Evolutionary conservation across 257 asterid species (phyloP).

Genomic region (Schizonepeta tenuifolia): DNA sequence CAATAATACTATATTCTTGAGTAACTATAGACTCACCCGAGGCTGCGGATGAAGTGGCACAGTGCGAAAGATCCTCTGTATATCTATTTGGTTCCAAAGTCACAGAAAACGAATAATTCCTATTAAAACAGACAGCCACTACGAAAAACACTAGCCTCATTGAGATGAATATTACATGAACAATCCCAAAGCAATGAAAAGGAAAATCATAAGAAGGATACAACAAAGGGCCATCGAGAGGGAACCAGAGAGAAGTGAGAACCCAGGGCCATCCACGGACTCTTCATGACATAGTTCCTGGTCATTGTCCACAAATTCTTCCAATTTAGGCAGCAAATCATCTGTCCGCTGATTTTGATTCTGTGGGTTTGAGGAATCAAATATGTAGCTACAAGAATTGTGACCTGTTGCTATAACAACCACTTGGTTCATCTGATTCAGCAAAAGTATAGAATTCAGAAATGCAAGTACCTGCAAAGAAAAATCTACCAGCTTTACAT

Average conservation of each 20-base stretch:
- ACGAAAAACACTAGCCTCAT: neutral
- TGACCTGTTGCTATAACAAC: slow-evolving; percentile 80
- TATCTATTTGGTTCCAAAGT: slow-evolving; percentile 60
- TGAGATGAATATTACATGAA: neutral
- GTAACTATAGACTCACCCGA: slow-evolving; percentile 60
- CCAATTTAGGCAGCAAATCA: slow-evolving; percentile 65
- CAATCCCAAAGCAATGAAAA: neutral
- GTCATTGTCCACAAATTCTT: slow-evolving; percentile 76
- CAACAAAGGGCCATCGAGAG: slow-evolving; percentile 97
- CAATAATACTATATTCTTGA: neutral
- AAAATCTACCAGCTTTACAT: neutral
- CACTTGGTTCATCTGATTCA: slow-evolving; percentile 84
- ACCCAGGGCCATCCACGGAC: slow-evolving; percentile 62
- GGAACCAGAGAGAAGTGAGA: slow-evolving; percentile 86
- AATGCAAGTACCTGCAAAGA: slow-evolving; percentile 71
- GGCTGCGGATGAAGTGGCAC: slow-evolving; percentile 93
- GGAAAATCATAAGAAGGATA: slow-evolving; percentile 52
- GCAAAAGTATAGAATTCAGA: slow-evolving; percentile 69
- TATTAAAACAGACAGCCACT: slow-evolving; percentile 4
- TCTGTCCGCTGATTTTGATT: slow-evolving; percentile 65
- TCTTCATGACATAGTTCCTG: slow-evolving; percentile 59
- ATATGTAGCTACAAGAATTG: slow-evolving; percentile 72
- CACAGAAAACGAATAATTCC: slow-evolving; percentile 42
- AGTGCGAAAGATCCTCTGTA: slow-evolving; percentile 79
- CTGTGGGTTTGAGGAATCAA: slow-evolving; percentile 64